A percentile compares a stretch with the other conserved stretches of the same genome.
Evolutionary conservation across 768 basidiomycete species (phyloP).

Genomic region (Dictyophora rubrovolvata): DNA sequence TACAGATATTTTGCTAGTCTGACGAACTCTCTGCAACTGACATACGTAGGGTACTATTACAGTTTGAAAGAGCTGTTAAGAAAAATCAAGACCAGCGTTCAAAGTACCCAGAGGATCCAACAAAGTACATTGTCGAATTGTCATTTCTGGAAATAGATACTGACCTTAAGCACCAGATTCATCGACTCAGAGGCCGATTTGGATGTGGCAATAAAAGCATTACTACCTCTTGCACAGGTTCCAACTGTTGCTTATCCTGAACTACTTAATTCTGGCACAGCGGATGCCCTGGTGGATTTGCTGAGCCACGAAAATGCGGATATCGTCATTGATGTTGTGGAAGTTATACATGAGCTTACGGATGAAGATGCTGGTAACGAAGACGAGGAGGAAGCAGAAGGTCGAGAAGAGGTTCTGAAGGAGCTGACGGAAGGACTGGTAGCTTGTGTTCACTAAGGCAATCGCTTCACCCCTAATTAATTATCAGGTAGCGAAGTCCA

Average conservation of each 20-base stretch:
- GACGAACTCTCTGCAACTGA: constrained; percentile 60
- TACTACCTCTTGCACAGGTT: constrained; percentile 82
- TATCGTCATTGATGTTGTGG: constrained; percentile 92
- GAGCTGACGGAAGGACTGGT: constrained; percentile 70
- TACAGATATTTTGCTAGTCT: constrained; percentile 28
- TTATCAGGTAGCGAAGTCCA: constrained; percentile 65
- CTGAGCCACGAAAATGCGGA: constrained; percentile 95
- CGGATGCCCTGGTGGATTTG: constrained; percentile 66
- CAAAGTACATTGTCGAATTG: constrained; percentile 48
- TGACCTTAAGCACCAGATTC: constrained; percentile 48
- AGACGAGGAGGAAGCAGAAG: constrained; percentile 52
- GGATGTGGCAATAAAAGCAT: constrained; percentile 72
- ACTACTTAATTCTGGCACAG: constrained; percentile 64
- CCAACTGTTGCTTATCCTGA: constrained; percentile 83
- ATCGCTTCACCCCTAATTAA: constrained; percentile 7
- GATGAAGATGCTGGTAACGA: constrained; percentile 92
- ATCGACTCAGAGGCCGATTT: constrained; percentile 98
- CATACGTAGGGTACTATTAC: constrained; percentile 63
- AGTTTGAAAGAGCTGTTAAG: constrained; percentile 80
- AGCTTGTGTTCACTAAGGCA: constrained; percentile 17
- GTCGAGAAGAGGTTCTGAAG: constrained; percentile 57
- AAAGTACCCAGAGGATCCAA: constrained; percentile 88
- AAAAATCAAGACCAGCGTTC: constrained; percentile 96
- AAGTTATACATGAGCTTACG: constrained; percentile 86
- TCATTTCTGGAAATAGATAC: constrained; percentile 7